Base-by-base conservation (phyloP, 2,329 filamentous ascomycete genomes). In the Gliomastix tumulicola region DNA sequence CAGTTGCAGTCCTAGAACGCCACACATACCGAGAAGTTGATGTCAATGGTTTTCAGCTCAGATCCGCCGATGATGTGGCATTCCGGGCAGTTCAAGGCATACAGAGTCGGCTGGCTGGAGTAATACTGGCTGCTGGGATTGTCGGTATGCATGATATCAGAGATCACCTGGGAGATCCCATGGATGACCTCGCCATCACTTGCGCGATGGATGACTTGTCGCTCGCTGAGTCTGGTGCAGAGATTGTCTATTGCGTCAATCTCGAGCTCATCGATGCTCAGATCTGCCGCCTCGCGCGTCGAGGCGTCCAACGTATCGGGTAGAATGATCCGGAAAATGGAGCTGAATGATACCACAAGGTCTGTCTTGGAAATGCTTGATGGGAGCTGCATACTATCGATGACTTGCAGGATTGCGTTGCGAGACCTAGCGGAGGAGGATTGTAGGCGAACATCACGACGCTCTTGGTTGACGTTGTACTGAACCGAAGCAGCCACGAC, bases 401-500 rank as follows among this genome's bases (percentile, higher is more conserved):
- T 48, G 1, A 54, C 51, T 11, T 48, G 44, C n/a, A 64, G 41
- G 16, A 64, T 46, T 4, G 60, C 59, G 43, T 61, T 60, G 33
- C 62, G 49, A 25, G 58, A 54, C 21, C 48, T 49, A 9, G 56
- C 53, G 9, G 57, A 59, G 3, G 54, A 49, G 4, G 53, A 41
- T 33, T 56, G 54, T 7, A 65, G 50, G 8, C 47, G 52, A 17
- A 54, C 30, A 44, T 61, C 53, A n/a, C 49, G 47, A 6, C 47
- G 55, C 32, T 60, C 60, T 33, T 49, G 43, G 34, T 60, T 58
- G 11, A 56, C 54, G 4, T 48, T 43, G 39, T 60, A 58, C 31
- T 65, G 61, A 19, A 65, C 38, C 2, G 57, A 62, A 11, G 61
- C 60, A 11, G 54, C 60, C 8, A 63, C 52, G 3, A 62, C 49